Evolutionary conservation across 495 filamentous ascomycete genomes (phyloP), one percentile per base, ranked within the genome.

Genomic region (Neurospora sp.): DNA sequence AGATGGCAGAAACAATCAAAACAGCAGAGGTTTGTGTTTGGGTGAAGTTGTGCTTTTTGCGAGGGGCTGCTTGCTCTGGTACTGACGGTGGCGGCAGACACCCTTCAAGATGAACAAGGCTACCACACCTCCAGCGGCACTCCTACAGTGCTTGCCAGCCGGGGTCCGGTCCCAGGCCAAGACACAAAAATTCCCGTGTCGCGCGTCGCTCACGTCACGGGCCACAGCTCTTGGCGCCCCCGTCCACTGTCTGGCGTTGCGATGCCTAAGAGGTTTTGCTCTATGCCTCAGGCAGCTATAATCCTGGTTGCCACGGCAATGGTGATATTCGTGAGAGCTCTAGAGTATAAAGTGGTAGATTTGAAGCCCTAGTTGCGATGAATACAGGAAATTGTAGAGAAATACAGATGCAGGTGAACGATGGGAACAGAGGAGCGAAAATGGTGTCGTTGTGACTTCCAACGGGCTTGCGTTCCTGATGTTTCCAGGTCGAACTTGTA

Each of bases 1-100:
- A 73, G 75, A 80, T 79, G 76, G 74, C 75, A 71, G 73, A 69
- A 48, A 70, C 72, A 44, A 73, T 72, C 46, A 73, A 69, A 69
- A 41, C 42, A 70, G 72, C 70, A 73, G 72, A 70, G 69, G 38
- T 66, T 74, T 73, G 70, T 75, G 44, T 73, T 62, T 71, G 66
- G 42, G 75, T 20, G 72, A 66, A 71, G 72, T 72, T 48, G 72
- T 76, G 70, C 62, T 69, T 66, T 66, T 35, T 66, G 54, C 54
- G 54, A 66, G 23, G 54, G 54, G 54, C 54, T 66, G 54, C 54
- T 35, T 66, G 54, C 27, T 66, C 54, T 35, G 54, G 54, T 62
- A 62, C 23, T 66, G 54, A 66, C 54, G 54, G 54, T 66, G 54
- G 73, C 75, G 73, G 69, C 75, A 70, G 73, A 70, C 70, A 69